Conservation (phyloP, 1,284 basidiomycete species). For the Leccinum proximum region DNA sequence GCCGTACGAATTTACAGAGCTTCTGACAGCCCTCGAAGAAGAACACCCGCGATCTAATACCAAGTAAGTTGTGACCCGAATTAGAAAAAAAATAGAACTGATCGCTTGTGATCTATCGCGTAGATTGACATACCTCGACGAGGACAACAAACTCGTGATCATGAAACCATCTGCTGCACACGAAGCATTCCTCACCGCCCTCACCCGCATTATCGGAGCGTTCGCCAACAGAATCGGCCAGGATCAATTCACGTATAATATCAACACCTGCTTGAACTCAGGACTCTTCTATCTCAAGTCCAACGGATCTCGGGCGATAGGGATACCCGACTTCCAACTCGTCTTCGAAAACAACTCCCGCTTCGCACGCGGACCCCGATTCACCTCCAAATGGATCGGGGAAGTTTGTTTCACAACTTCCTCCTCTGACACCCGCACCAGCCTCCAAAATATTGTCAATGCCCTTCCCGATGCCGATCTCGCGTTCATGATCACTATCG, state of each 20-base stretch:
- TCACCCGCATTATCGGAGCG: not conserved
- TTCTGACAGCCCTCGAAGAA: too few species aligned
- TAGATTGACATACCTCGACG: not conserved
- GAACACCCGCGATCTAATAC: not conserved
- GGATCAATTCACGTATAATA: not conserved
- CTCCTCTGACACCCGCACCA: not conserved
- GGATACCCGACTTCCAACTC: not conserved
- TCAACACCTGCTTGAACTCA: not conserved
- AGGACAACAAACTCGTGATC: not conserved
- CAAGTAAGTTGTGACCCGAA: not conserved
- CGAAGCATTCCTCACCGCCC: not conserved
- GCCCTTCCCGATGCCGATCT: not conserved
- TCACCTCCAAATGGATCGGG: not conserved
- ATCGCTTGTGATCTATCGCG: not conserved
- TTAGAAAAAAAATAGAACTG: not conserved
- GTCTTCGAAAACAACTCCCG: not conserved
- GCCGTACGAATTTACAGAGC: not conserved
- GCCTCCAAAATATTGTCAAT: not conserved
- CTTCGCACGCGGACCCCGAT: not conserved
- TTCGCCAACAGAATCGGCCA: not conserved
- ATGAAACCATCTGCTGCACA: not conserved
- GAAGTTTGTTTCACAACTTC: not conserved
- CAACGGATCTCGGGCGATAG: not conserved
- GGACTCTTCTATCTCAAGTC: not conserved
- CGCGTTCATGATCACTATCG: too few species aligned